Conservation (phyloP, 306 rosid genomes). For the Inga laurina region DNA sequence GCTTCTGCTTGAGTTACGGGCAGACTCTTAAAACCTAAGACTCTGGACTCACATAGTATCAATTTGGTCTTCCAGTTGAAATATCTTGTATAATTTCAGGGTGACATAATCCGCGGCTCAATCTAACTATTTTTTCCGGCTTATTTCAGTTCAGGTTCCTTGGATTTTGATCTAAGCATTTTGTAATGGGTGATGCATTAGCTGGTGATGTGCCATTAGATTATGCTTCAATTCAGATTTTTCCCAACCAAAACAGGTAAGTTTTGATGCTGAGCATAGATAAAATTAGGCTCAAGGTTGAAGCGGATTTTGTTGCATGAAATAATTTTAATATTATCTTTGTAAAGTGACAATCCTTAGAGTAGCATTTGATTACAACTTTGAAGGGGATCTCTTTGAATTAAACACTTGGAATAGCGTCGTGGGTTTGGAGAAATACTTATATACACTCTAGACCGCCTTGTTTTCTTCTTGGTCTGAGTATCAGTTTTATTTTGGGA, state of each 20-base stretch:
- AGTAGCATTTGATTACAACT: conserved; percentile 2
- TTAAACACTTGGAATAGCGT: background rate
- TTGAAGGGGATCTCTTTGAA: conserved; percentile 3
- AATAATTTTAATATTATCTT: conserved; percentile 7
- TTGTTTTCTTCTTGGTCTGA: background rate
- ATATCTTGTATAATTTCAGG: conserved; percentile 14
- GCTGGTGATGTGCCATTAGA: conserved; percentile 58
- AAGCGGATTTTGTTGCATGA: conserved; percentile 2
- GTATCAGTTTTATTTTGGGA: background rate
- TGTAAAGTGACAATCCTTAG: background rate
- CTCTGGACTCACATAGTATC: background rate
- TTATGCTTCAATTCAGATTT: conserved; percentile 70
- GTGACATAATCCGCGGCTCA: conserved; percentile 19
- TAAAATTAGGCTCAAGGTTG: conserved; percentile 19
- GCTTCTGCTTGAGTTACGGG: background rate
- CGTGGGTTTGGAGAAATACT: background rate
- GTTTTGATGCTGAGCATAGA: conserved; percentile 7
- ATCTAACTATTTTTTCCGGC: background rate
- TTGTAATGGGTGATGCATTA: conserved; percentile 62
- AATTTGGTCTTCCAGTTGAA: background rate
- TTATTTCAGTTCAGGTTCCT: conserved; percentile 39
- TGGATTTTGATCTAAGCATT: conserved; percentile 30
- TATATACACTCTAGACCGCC: background rate
- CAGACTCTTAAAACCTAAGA: background rate
- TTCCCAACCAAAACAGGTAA: conserved; percentile 74